These are phyloP conservation scores for Ogataea thermomethanolica DNA, from an alignment of 805 yeast genomes.

Conservation along the genomic window DNA sequence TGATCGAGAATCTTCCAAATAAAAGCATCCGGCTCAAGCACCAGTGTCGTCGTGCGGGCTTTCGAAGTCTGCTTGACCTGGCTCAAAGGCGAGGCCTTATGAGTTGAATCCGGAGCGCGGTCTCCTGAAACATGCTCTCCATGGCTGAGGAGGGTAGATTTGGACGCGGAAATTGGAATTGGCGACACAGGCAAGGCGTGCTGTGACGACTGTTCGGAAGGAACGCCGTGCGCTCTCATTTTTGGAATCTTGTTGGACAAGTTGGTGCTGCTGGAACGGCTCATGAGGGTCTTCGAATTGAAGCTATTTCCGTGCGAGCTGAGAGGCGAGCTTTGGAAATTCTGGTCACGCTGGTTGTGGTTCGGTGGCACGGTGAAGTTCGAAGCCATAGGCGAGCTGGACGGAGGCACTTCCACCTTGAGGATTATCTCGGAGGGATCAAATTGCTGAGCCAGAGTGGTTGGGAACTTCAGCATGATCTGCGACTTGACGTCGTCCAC, in stretches of 20 bases:
- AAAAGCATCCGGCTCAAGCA: constrained; percentile 57
- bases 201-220: neutral
- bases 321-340: constrained; percentile 6
- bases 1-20: constrained; percentile 58
- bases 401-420: constrained; percentile 22
- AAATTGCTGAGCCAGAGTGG: constrained; percentile 53
- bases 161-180: constrained; percentile 25
- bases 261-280: constrained; percentile 4
- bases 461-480: constrained; percentile 62
- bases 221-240: constrained; percentile 1
- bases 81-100: constrained; percentile 2
- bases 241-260: constrained; percentile 6
- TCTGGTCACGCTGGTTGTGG: neutral
- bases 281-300: constrained; percentile 2
- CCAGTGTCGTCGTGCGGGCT: constrained; percentile 1
- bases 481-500: constrained; percentile 78
- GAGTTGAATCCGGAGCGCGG: constrained; percentile 5
- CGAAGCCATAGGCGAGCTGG: constrained; percentile 11
- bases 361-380: neutral
- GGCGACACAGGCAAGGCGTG: constrained; percentile 27
- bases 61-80: neutral
- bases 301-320: constrained; percentile 6
- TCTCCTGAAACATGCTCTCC: constrained; percentile 7
- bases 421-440: constrained; percentile 68
- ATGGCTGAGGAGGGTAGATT: constrained; percentile 20